These are phyloP conservation scores for Colletotrichum musicola DNA, from an alignment of 2,329 filamentous ascomycete species.

Conservation along the genomic window DNA sequence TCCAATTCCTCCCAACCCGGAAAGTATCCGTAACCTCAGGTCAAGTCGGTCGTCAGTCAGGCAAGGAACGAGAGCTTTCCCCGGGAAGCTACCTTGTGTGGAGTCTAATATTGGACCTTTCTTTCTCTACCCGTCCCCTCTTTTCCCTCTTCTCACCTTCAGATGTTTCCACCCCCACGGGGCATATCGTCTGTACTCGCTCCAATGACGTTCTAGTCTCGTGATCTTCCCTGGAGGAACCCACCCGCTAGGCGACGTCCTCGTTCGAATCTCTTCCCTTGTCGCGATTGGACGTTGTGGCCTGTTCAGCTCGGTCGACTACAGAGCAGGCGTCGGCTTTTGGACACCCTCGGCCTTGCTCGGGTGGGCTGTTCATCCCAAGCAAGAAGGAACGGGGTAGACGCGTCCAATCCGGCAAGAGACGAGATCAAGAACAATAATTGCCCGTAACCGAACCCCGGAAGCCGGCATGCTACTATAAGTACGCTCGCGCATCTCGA, in stretches of 20 bases:
- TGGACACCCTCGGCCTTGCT: constrained; percentile 2
- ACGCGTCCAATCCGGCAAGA: background rate
- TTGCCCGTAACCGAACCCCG: background rate
- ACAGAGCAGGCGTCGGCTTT: constrained; percentile 1
- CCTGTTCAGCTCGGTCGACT: background rate
- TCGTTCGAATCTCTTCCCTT: background rate
- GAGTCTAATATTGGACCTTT: background rate
- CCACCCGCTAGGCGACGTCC: constrained; percentile 15
- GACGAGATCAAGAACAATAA: constrained; percentile 11
- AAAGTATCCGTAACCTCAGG: constrained; percentile 7
- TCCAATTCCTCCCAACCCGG: too few species aligned
- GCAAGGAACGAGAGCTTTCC: constrained; percentile 2
- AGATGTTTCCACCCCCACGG: constrained; percentile 18
- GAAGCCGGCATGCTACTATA: constrained; percentile 9
- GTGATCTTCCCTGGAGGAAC: constrained; percentile 8
- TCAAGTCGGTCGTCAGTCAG: background rate
- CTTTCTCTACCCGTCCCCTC: background rate
- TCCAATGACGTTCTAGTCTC: constrained; percentile 28
- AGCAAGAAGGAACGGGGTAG: background rate
- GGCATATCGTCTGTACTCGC: constrained; percentile 17
- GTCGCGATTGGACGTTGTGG: constrained; percentile 6
- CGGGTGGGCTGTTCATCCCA: constrained; percentile 14
- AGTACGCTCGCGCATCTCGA: constrained; percentile 17
- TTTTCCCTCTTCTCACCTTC: background rate
- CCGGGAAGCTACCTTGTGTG: constrained; percentile 16